Conservation (phyloP, 2,329 filamentous ascomycete species). For the Colletotrichum falcatum region DNA sequence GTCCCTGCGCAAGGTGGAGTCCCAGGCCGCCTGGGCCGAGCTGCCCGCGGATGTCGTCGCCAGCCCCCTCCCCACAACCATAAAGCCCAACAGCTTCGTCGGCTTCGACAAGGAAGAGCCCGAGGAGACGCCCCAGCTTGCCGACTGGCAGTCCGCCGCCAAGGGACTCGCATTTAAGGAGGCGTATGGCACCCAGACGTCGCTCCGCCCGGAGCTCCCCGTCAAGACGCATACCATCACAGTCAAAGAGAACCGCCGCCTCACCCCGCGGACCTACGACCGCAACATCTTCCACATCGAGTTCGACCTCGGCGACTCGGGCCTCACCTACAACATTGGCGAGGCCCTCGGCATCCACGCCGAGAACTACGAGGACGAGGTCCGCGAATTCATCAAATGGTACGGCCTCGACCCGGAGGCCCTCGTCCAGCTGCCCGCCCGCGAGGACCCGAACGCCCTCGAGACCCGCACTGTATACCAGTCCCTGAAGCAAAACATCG, state of each 20-base stretch:
- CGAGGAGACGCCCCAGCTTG: conserved; percentile 74
- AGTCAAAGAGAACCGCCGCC: conserved; percentile 94
- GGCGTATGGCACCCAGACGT: conserved; percentile 80
- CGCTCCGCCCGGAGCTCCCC: conserved; percentile 85
- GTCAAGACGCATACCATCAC: conserved; percentile 89
- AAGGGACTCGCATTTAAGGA: conserved; percentile 95
- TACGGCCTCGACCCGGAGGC: conserved; percentile 88
- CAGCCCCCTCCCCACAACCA: conserved; percentile 68
- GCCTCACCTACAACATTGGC: conserved; percentile 95
- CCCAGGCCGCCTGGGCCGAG: conserved; percentile 85
- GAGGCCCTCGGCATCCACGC: conserved; percentile 97
- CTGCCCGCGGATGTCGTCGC: conserved; percentile 68
- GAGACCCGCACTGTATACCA: conserved; percentile 96
- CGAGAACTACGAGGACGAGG: conserved; percentile 85
- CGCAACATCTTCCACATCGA: conserved; percentile 99
- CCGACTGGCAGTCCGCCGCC: conserved; percentile 85
- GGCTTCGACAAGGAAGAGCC: conserved; percentile 80
- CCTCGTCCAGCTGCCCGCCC: conserved; percentile 90
- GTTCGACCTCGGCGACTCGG: conserved; percentile 92
- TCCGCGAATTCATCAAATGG: conserved; percentile 87
- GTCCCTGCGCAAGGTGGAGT: conserved; percentile 77
- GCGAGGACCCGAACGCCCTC: conserved; percentile 78
- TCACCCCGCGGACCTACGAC: conserved; percentile 90
- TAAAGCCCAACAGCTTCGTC: conserved; percentile 85
- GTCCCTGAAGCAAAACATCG: conserved; percentile 89